phyloP scores from a whole-genome alignment of 345 rosid species.

The Dipteronia dyeriana region DNA sequence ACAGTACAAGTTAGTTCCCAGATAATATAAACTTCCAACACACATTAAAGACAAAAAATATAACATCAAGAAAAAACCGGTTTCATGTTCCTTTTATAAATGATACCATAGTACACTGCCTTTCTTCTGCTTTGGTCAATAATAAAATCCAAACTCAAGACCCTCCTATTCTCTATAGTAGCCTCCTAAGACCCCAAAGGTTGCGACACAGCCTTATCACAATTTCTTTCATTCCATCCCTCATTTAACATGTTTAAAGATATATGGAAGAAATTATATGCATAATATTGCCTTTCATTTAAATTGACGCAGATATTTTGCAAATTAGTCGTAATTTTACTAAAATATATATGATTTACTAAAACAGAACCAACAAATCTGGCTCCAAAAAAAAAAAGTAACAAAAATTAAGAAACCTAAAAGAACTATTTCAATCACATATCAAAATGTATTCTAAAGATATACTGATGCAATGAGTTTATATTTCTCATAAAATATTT shows the following conservation, averaged over 20 bases:
- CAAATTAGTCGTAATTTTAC: no score
- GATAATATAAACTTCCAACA: neutral
- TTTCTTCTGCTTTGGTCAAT: neutral
- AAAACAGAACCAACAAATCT: neutral
- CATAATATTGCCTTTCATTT: neutral
- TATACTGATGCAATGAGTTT: neutral
- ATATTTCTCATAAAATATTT: no score
- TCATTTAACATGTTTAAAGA: neutral
- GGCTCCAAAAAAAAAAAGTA: no score
- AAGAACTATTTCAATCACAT: neutral
- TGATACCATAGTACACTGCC: neutral
- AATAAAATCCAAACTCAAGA: neutral
- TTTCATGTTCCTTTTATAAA: neutral
- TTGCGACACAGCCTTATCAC: constrained; percentile 1
- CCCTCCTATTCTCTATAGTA: neutral
- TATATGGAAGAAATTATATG: neutral
- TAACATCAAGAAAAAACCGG: no score
- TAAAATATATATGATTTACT: no score
- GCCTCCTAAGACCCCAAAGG: neutral
- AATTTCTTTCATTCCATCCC: neutral
- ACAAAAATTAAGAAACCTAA: no score
- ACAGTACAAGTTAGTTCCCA: neutral
- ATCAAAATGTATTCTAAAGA: neutral
- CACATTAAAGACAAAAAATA: neutral
- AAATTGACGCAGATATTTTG: no score